Percentiles rank a stretch among this genome's conserved stretches.
These are phyloP conservation scores for Mucor piriformis DNA, from an alignment of 371 early-diverging fungal species.

Conservation along the genomic window DNA sequence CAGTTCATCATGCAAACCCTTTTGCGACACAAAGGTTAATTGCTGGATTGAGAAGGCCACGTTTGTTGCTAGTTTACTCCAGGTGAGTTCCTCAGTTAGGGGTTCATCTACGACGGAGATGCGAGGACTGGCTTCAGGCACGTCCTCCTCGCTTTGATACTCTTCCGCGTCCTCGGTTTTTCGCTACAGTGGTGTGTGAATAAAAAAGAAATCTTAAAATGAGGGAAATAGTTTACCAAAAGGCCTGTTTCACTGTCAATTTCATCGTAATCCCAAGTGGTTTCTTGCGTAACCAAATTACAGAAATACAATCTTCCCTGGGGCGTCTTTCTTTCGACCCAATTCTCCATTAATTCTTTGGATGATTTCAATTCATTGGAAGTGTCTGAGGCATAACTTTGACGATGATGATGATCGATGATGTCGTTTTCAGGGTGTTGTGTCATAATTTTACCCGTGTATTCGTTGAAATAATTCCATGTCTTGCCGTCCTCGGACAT, in stretches of 20 bases:
- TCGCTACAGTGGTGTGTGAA: neutral
- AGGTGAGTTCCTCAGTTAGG: slow-evolving; percentile 15
- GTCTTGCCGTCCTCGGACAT: slow-evolving; percentile 44
- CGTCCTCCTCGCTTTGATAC: slow-evolving; percentile 4
- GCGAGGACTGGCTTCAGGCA: neutral
- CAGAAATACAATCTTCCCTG: slow-evolving; percentile 76
- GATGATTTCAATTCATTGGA: neutral
- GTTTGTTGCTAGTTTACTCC: slow-evolving; percentile 51
- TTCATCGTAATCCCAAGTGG: slow-evolving; percentile 67
- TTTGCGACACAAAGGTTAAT: slow-evolving; percentile 64
- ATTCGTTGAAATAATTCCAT: slow-evolving; percentile 41
- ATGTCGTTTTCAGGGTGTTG: slow-evolving; percentile 28
- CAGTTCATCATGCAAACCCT: slow-evolving; percentile 22
- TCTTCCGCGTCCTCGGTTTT: slow-evolving; percentile 4
- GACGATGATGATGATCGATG: slow-evolving; percentile 1
- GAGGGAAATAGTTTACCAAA: slow-evolving; percentile 29
- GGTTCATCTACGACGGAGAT: neutral
- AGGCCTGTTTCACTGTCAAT: slow-evolving; percentile 43
- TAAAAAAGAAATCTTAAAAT: neutral
- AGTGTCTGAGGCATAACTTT: neutral
- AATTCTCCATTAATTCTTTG: slow-evolving; percentile 40
- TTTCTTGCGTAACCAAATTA: slow-evolving; percentile 81
- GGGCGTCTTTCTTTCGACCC: slow-evolving; percentile 61
- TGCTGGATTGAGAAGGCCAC: slow-evolving; percentile 67
- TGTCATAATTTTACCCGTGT: slow-evolving; percentile 35